Evolutionary conservation across 768 basidiomycete genomes (phyloP).

Genomic region (Boletus tomentosulus): DNA sequence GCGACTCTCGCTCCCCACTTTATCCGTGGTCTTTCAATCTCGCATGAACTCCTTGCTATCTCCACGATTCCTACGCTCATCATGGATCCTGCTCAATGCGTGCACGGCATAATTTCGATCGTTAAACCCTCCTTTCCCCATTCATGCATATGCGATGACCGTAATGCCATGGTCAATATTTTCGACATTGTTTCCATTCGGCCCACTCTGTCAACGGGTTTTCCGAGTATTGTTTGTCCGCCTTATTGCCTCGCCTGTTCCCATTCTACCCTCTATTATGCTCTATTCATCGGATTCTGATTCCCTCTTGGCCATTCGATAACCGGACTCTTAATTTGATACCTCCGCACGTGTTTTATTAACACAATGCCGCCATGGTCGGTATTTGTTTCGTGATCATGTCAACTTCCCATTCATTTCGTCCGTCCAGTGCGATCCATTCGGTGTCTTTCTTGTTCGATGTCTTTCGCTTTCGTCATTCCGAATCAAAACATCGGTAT

Average conservation of each 20-base stretch:
- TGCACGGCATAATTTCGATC: not conserved
- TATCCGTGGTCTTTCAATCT: constrained; percentile 6
- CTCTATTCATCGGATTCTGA: not conserved
- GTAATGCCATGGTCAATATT: not conserved
- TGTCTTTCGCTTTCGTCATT: not conserved
- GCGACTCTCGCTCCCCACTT: not conserved
- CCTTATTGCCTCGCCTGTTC: not conserved
- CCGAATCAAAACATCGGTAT: not conserved
- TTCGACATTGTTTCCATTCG: not conserved
- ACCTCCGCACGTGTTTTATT: not conserved
- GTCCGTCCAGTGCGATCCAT: not conserved
- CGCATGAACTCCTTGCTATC: constrained; percentile 12
- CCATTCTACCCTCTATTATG: not conserved
- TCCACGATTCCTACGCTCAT: constrained; percentile 21
- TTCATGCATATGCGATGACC: constrained; percentile 3
- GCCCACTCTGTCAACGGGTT: not conserved
- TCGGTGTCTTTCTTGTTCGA: not conserved
- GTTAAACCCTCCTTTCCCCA: constrained; percentile 11
- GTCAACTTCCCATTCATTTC: not conserved
- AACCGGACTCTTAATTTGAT: constrained; percentile 1
- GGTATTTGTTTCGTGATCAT: not conserved
- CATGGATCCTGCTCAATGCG: constrained; percentile 10
- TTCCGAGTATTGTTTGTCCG: not conserved
- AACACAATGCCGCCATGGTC: constrained; percentile 1
- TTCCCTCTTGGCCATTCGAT: not conserved